Evolutionary conservation across 1,284 basidiomycete genomes (phyloP), one percentile per base, ranked within the genome.

Genomic region (Uromyces viciae-fabae): DNA sequence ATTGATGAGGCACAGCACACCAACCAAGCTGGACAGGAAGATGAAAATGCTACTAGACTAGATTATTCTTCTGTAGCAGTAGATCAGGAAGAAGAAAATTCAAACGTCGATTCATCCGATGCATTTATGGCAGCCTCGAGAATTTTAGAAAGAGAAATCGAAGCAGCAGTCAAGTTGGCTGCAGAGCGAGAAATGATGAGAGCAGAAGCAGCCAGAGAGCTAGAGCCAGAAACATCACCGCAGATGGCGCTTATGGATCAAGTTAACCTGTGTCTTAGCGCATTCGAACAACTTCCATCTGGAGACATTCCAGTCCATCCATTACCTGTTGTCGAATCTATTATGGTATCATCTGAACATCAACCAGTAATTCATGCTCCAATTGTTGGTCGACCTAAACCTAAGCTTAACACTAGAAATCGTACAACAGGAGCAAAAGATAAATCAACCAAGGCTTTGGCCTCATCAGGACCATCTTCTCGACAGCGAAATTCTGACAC

Each of bases 241-340:
- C 62, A 56, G 40, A 36, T 38, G 17, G 54, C 64, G 8, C 56
- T 77, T 43, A 52, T 62, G n/a, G 60, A 77, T 25, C 62, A 58
- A 68, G 40, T 58, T 28, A 69, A 33, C 22, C n/a, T 28, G 17
- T 52, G 76, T 25, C 38, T 71, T 22, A 22, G 42, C n/a, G 38
- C 36, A 3, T n/a, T 73, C 8, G 49, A 54, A n/a, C 77, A 81
- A 46, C 33, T 81, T 19, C 73, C 78, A 22, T 66, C 78, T 14
- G 78, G 71, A 31, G 78, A 81, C 36, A 81, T 81, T 22, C 73
- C 73, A 9, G 73, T 75, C 28, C 73, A 75, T 25, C 73, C 73
- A 3, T 36, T 75, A 25, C 56, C 73, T n/a, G 22, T 43, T 7
- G 49, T n/a, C 17, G n/a, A 28, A 38, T 22, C 73, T 33, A 31